phyloP scores from a whole-genome alignment of 768 basidiomycete species.

The Obba rivulosa region DNA sequence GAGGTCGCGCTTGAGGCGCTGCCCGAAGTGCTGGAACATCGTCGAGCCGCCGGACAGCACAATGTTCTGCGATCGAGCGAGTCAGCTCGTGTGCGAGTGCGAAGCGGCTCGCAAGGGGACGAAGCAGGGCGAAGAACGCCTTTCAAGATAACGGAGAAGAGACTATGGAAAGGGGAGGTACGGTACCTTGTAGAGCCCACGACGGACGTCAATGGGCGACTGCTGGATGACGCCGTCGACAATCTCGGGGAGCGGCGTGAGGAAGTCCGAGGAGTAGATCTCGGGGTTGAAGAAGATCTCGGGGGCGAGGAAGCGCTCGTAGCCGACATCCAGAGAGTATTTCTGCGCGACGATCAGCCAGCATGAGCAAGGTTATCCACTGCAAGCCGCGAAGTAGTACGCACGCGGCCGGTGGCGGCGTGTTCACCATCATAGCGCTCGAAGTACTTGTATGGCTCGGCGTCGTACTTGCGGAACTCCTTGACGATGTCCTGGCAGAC shows the following conservation, averaged over 20 bases:
- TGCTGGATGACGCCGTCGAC: constrained; percentile 95
- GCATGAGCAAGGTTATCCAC: background rate
- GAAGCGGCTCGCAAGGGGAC: background rate
- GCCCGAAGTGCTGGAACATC: constrained; percentile 99
- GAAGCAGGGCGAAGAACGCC: background rate
- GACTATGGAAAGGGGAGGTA: background rate
- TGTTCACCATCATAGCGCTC: constrained; percentile 92
- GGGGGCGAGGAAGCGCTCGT: constrained; percentile 97
- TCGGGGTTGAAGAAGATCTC: constrained; percentile 99
- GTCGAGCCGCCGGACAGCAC: constrained; percentile 96
- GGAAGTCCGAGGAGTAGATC: constrained; percentile 95
- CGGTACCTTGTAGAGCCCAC: constrained; percentile 88
- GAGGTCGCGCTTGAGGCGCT: constrained; percentile 90
- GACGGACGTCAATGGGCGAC: constrained; percentile 94
- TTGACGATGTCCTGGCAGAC: constrained; percentile 99
- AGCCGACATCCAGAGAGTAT: constrained; percentile 93
- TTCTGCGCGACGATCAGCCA: constrained; percentile 38
- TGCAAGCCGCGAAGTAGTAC: constrained; percentile 18
- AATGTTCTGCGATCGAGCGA: constrained; percentile 62
- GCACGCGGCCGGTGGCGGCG: constrained; percentile 84
- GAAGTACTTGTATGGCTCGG: constrained; percentile 93
- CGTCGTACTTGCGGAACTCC: constrained; percentile 97
- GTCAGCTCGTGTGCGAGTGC: background rate
- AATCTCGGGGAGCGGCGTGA: constrained; percentile 93
- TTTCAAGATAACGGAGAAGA: too few species aligned